Base-by-base conservation (phyloP, 2,329 filamentous ascomycete genomes). In the Cercospora citrullina region DNA sequence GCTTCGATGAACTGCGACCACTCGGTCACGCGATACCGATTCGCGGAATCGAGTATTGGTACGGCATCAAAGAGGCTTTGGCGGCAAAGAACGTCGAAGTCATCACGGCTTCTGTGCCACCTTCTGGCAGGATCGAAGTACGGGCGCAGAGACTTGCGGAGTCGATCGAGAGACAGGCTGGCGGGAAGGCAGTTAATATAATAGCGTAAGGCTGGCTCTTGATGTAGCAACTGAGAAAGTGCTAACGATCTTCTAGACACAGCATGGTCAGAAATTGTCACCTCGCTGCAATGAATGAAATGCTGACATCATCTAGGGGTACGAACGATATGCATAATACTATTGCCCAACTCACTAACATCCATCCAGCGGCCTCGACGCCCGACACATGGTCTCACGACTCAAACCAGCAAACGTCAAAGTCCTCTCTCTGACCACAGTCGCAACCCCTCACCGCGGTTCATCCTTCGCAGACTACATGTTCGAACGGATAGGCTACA, bases 381-480 rank as follows among this genome's bases (percentile, higher is more conserved):
- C 87, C 33, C 82, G 87, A 67, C 88, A 88, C 72, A 88, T 90
- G 86, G 87, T 90, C 72, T 88, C 85, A 68, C 82, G 80, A 51
- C 78, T 89, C 23, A 82, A 83, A 60, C 87, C 86, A 9, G 80
- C 81, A 3, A 87, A 89, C 61, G 92, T 97, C 71, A 92, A 92
- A 76, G 91, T 97, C 68, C 84, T 93, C 42, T 89, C 87, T 0
- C 77, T 90, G 71, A 89, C 87, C 0, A 89, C 87, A 0, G 84
- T 90, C 66, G 87, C 87, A 2, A 86, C 85, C 14, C 87, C 87
- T 0, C 87, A 90, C 78, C 79, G 84, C 78, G 86, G 87, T 4
- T 88, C 86, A 28, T 83, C 86, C 5, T 87, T 89, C 69, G 87
- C 87, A 51, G 87, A 90, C 76, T 87, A 87, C 75, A 80, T 88